Conservation (phyloP, 2,329 filamentous ascomycete genomes). For the Microdochium nivale region DNA sequence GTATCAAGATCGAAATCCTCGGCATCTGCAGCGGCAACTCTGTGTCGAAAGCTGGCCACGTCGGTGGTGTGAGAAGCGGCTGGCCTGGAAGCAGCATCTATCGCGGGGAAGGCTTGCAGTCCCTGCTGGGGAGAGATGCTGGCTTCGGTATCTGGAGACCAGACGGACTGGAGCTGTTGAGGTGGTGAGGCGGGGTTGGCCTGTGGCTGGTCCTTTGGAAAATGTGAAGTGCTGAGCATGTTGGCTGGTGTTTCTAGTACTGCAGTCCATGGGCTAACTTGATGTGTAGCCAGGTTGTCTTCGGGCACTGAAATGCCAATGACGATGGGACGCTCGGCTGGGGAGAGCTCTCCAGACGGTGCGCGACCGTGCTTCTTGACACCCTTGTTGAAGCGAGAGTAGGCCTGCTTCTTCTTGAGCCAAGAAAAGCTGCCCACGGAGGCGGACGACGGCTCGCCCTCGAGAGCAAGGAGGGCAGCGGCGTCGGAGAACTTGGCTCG, state of each 20-base stretch:
- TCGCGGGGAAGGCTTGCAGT: not conserved
- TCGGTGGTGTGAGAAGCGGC: slow-evolving; percentile 31
- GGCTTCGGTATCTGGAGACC: slow-evolving; percentile 55
- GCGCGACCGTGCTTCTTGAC: slow-evolving; percentile 14
- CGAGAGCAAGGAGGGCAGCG: slow-evolving; percentile 50
- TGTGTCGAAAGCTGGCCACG: slow-evolving; percentile 26
- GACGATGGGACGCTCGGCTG: slow-evolving; percentile 61
- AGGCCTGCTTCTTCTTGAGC: slow-evolving; percentile 33
- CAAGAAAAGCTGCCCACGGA: slow-evolving; percentile 51
- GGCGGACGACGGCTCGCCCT: slow-evolving; percentile 43
- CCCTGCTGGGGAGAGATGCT: slow-evolving; percentile 31
- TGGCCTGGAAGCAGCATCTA: slow-evolving; percentile 5
- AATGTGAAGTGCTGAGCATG: slow-evolving; percentile 14
- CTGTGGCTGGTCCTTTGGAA: slow-evolving; percentile 8
- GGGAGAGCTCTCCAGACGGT: slow-evolving; percentile 45
- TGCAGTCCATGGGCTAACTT: slow-evolving; percentile 43
- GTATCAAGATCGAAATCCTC: slow-evolving; percentile 38
- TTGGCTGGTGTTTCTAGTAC: slow-evolving; percentile 30
- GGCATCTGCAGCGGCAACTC: slow-evolving; percentile 25
- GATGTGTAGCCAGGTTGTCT: slow-evolving; percentile 33
- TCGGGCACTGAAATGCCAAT: slow-evolving; percentile 62
- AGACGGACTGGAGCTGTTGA: slow-evolving; percentile 39
- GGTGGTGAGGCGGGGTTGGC: slow-evolving; percentile 15
- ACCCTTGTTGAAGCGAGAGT: slow-evolving; percentile 9
- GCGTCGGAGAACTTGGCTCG: slow-evolving; percentile 46